Percentiles rank a stretch among this genome's conserved stretches.
phyloP scores from a whole-genome alignment of 805 yeast species.

The Cyberlindnera japonica region DNA sequence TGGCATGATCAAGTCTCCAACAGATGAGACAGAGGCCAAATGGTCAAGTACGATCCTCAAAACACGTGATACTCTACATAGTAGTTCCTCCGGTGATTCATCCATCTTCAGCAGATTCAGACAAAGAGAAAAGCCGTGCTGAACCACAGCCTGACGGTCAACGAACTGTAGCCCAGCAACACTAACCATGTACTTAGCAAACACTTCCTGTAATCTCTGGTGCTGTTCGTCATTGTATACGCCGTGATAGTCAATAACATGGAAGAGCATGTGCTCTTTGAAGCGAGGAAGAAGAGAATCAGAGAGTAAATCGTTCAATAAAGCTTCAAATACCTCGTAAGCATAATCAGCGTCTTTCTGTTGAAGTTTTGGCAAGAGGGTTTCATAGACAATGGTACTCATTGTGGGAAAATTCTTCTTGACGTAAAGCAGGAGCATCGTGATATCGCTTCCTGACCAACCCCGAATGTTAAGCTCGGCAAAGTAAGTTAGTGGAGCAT shows the following conservation, averaged over 20 bases:
- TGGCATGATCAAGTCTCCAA: background rate
- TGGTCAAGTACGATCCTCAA: background rate
- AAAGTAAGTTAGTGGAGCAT: background rate
- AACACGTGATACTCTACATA: background rate
- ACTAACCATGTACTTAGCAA: conserved; percentile 2
- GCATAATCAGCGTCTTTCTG: conserved; percentile 7
- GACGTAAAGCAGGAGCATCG: conserved; percentile 1
- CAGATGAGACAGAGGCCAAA: background rate
- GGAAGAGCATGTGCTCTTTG: conserved; percentile 15
- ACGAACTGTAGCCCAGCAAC: background rate
- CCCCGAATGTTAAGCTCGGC: background rate
- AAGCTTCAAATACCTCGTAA: conserved; percentile 1
- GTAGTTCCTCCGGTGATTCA: background rate
- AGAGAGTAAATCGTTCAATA: background rate
- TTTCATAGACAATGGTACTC: background rate
- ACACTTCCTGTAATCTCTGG: background rate
- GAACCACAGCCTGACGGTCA: conserved; percentile 1
- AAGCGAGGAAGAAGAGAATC: conserved; percentile 2
- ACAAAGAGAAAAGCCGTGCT: conserved; percentile 8
- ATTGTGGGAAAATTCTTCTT: background rate
- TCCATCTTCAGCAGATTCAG: background rate
- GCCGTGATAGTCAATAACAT: conserved; percentile 14
- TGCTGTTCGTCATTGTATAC: conserved; percentile 3
- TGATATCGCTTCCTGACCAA: conserved; percentile 2
- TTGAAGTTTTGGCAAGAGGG: conserved; percentile 3